These are phyloP conservation scores for Mucor indicus DNA, from an alignment of 371 early-diverging fungal genomes.

Conservation along the genomic window DNA sequence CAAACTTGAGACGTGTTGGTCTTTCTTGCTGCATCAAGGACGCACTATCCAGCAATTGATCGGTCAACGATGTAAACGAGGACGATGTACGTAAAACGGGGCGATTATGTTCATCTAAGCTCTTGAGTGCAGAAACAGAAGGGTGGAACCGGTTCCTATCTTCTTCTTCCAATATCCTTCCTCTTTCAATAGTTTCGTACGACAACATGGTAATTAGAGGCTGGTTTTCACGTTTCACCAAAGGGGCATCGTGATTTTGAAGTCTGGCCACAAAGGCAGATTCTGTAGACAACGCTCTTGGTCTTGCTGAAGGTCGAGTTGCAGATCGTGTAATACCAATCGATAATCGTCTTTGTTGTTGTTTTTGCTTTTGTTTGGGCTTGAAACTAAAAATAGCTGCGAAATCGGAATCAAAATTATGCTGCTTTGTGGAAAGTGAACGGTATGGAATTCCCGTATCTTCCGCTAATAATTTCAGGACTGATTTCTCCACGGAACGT, in stretches of 20 bases:
- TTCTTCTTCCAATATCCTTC: slow-evolving; percentile 2
- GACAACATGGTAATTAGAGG: slow-evolving; percentile 9
- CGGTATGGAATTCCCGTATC: slow-evolving; percentile 26
- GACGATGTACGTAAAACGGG: slow-evolving; percentile 16
- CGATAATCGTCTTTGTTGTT: slow-evolving; percentile 17
- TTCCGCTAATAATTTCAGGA: slow-evolving; percentile 33
- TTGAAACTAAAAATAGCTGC: slow-evolving; percentile 27
- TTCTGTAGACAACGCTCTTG: slow-evolving; percentile 19
- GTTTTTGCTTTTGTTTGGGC: slow-evolving; percentile 18
- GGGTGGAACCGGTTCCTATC: not conserved
- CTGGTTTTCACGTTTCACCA: slow-evolving; percentile 7
- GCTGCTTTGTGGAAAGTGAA: slow-evolving; percentile 16
- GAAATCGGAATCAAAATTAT: slow-evolving; percentile 27
- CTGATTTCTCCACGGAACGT: slow-evolving; percentile 28
- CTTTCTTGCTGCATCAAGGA: not conserved
- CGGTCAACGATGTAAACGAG: slow-evolving; percentile 20
- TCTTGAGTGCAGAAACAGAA: not conserved
- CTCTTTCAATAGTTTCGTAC: slow-evolving; percentile 7
- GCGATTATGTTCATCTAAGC: not conserved
- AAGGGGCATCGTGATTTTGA: not conserved
- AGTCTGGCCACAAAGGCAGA: not conserved
- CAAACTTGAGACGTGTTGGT: slow-evolving; percentile 17
- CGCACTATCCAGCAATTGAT: slow-evolving; percentile 11
- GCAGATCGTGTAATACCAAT: slow-evolving; percentile 9
- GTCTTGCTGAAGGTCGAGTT: not conserved